Conservation (phyloP, 129 eudicot species). For the Rutidosis leptorrhynchoides region DNA sequence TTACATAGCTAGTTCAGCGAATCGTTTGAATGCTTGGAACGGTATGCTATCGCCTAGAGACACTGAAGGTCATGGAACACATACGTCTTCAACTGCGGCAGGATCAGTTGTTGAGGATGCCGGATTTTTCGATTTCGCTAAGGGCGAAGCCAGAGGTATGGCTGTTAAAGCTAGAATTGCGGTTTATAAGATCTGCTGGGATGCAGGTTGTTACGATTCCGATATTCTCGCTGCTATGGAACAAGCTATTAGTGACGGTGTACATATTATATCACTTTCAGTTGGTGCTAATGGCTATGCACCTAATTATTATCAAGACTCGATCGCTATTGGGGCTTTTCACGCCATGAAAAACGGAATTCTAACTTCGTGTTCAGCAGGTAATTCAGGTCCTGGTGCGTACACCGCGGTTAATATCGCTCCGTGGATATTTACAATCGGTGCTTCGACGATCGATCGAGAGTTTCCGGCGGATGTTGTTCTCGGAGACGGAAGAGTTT, state of each 20-base stretch:
- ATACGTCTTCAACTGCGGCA: constrained; percentile 94
- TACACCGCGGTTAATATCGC: constrained; percentile 81
- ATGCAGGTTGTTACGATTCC: constrained; percentile 76
- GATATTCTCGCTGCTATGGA: constrained; percentile 96
- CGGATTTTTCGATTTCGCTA: constrained; percentile 58
- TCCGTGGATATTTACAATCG: constrained; percentile 93
- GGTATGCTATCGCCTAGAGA: constrained; percentile 67
- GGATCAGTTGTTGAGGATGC: constrained; percentile 70
- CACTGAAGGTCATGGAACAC: constrained; percentile 97
- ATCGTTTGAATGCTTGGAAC: constrained; percentile 23
- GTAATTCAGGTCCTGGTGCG: constrained; percentile 83
- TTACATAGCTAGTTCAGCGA: constrained; percentile 29
- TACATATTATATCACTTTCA: constrained; percentile 73
- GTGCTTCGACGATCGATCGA: constrained; percentile 87
- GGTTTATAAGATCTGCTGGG: constrained; percentile 95
- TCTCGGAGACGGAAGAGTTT: constrained; percentile 75
- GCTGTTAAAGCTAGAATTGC: constrained; percentile 90
- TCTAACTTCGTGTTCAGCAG: constrained; percentile 81
- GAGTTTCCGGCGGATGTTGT: constrained; percentile 89
- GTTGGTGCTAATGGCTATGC: constrained; percentile 79
- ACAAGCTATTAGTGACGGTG: constrained; percentile 74
- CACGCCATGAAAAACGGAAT: constrained; percentile 67
- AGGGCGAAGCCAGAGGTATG: constrained; percentile 96
- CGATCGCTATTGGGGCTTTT: constrained; percentile 90
- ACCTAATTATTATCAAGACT: constrained; percentile 65